Percentiles rank a stretch among this genome's conserved stretches.
Conservation (phyloP, 106 monocot genomes). For the Dendrobium catenatum region DNA sequence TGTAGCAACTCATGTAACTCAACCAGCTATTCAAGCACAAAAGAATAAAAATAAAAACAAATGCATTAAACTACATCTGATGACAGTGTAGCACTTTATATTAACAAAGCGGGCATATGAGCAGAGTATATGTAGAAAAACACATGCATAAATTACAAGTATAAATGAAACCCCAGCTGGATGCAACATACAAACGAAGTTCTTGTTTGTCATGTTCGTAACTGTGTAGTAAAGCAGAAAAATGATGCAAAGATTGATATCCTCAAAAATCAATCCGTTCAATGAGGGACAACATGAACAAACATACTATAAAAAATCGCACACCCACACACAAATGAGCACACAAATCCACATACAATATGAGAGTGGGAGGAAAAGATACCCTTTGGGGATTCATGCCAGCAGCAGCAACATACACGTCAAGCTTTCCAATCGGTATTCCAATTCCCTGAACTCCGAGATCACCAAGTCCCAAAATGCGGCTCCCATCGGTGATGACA, state of each 20-base stretch:
- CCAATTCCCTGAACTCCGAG: constrained; percentile 99
- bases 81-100: background rate
- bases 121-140: background rate
- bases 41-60: background rate
- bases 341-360: background rate
- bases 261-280: background rate
- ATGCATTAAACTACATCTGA: background rate
- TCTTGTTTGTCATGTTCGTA: background rate
- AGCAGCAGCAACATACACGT: constrained; percentile 99
- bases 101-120: background rate
- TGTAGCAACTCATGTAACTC: background rate
- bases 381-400: constrained; percentile 98
- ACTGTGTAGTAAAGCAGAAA: background rate
- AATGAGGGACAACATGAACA: background rate
- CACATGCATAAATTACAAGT: background rate
- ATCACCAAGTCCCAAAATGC: constrained; percentile 95
- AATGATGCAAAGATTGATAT: background rate
- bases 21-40: background rate
- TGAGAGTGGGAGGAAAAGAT: constrained; percentile 4
- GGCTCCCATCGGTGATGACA: constrained; percentile 97
- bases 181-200: background rate
- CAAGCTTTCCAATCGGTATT: constrained; percentile 99
- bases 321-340: background rate
- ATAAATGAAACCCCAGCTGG: background rate
- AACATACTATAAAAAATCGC: background rate